A percentile compares a stretch with the other conserved stretches of the same genome.
phyloP scores from a whole-genome alignment of 805 yeast genomes.

The Deakozyma indianensis region DNA sequence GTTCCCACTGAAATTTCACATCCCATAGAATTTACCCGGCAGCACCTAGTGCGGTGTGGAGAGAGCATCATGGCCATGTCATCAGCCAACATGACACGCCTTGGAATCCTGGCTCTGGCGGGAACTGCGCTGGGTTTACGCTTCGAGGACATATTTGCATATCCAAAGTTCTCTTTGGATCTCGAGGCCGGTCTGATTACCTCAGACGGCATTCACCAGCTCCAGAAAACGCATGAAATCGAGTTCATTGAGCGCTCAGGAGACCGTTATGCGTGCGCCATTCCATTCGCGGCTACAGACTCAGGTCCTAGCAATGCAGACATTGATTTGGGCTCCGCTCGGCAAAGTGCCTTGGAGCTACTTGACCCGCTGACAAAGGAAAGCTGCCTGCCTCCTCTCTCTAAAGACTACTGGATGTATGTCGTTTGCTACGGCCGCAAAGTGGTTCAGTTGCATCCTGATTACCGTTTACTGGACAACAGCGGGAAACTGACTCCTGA shows the following conservation, averaged over 20 bases:
- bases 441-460: slow-evolving; percentile 33
- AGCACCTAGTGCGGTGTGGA: too few relatives aligned
- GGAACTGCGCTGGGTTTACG: neutral
- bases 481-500: slow-evolving; percentile 8
- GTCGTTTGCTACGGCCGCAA: slow-evolving; percentile 35
- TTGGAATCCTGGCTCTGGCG: too few relatives aligned
- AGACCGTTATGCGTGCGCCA: neutral
- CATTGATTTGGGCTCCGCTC: neutral
- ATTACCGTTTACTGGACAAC: slow-evolving; percentile 1
- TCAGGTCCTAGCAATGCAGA: neutral
- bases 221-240: too few relatives aligned
- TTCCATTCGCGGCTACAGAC: neutral
- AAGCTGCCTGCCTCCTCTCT: slow-evolving; percentile 16
- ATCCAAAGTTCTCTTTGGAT: neutral
- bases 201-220: too few relatives aligned
- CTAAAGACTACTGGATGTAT: slow-evolving; percentile 39
- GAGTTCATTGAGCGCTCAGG: too few relatives aligned
- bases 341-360: slow-evolving; percentile 6
- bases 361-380: slow-evolving; percentile 7
- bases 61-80: too few relatives aligned
- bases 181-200: too few relatives aligned
- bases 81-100: too few relatives aligned
- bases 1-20: too few relatives aligned
- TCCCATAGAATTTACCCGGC: too few relatives aligned
- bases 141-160: neutral